Evolutionary conservation across 495 filamentous ascomycete genomes (phyloP), one percentile per base, ranked within the genome.

Genomic region (Penicillium alfredii): DNA sequence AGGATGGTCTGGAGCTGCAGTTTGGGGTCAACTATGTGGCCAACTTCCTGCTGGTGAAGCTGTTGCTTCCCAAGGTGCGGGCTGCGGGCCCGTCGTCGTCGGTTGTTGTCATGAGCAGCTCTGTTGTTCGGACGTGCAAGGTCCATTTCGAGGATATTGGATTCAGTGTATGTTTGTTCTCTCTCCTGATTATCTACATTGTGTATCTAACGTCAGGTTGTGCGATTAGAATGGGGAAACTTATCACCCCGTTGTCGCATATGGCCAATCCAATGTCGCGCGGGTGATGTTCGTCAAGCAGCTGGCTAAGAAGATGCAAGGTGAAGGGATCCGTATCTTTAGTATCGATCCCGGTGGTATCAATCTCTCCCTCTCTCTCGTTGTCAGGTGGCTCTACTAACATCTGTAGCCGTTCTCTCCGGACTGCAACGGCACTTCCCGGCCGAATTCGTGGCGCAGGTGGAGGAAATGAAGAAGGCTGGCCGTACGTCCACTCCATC

Each of bases 281-380:
- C n/a, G 49, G 15, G 38, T 41, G 4, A 53, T 53, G 49, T 53
- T 53, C 23, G 45, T 40, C 6, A 53, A 53, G 14, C 33, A 25
- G 16, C 33, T 53, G 4, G 41, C 40, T 6, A 35, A 49, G 16
- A 45, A 43, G 17, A 11, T 53, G 26, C 49, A 49, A 30, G 10
- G 9, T 4, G 33, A 49, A 10, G 23, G 33, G 4, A 45, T 53
- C 20, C 40, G 49, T 12, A 41, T 42, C 5, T 53, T 36, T 12
- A 53, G 49, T 17, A 30, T 53, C 26, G 49, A 53, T 22, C 49
- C 45, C 18, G 49, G 49, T 16, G 41, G 49, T 53, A 43, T 25
- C 4, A 3, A 20, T 33, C 6, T 8, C 17, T 2, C 5, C 22
- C n/a, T 12, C 9, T 29, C 3, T 21, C 23, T 5, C 8, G 10